Percentiles rank a stretch among this genome's conserved stretches.
These are phyloP conservation scores for Pelargonium cotyledonis DNA, from an alignment of 441 rosid species.

Conservation along the genomic window DNA sequence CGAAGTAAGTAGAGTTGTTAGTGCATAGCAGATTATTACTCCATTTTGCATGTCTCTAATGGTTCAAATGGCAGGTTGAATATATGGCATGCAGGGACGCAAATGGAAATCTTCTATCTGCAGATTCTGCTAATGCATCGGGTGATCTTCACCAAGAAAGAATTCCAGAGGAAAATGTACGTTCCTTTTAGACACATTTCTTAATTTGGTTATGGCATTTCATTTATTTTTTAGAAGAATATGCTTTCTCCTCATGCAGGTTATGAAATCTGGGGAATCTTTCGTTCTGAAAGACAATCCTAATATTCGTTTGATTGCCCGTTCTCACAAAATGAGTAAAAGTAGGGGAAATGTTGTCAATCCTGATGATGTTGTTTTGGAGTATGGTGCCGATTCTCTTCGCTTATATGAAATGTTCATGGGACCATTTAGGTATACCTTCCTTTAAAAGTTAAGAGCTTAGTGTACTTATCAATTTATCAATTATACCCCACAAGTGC, in stretches of 20 bases:
- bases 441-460: neutral
- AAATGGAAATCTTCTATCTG: conserved; percentile 68
- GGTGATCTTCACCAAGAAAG: conserved; percentile 52
- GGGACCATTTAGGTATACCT: conserved; percentile 83
- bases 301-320: conserved; percentile 55
- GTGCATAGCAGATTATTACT: neutral
- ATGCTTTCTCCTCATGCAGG: conserved; percentile 33
- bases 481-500: neutral
- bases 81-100: conserved; percentile 65
- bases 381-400: conserved; percentile 92
- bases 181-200: conserved; percentile 14
- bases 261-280: conserved; percentile 66
- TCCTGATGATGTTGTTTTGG: conserved; percentile 83
- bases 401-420: conserved; percentile 95
- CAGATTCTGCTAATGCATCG: conserved; percentile 38
- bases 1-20: conserved; percentile 50
- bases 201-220: neutral
- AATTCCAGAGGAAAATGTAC: conserved; percentile 64
- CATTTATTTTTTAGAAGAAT: conserved; percentile 10
- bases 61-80: conserved; percentile 61
- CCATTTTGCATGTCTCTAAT: conserved; percentile 23
- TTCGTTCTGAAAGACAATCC: conserved; percentile 66
- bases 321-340: conserved; percentile 94
- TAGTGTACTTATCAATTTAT: neutral
- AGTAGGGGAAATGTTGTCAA: conserved; percentile 97